phyloP scores from a whole-genome alignment of 345 rosid species.

The Moricandia arvensis region DNA sequence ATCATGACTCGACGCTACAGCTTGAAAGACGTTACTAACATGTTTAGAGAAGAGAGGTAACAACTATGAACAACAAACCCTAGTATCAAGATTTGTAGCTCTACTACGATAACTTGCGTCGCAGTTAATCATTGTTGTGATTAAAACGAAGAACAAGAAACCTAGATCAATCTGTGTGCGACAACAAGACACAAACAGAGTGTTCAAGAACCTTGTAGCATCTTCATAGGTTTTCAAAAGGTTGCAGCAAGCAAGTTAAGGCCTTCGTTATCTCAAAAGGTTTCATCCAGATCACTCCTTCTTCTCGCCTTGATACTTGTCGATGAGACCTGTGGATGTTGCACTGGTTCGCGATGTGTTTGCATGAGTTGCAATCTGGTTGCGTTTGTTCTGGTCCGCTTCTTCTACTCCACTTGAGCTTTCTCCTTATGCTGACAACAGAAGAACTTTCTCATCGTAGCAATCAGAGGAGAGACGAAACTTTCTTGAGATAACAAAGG shows the following conservation, averaged over 20 bases:
- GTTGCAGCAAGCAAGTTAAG: background rate
- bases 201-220: background rate
- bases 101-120: too few species aligned
- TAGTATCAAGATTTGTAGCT: too few species aligned
- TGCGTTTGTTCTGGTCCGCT: background rate
- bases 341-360: background rate
- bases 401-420: background rate
- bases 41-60: too few species aligned
- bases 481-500: background rate
- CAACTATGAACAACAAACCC: too few species aligned
- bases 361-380: background rate
- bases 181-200: too few species aligned
- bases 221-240: background rate
- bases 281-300: background rate
- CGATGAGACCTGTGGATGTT: background rate
- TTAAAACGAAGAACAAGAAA: background rate
- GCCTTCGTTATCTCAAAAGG: background rate
- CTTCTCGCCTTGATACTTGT: background rate
- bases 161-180: background rate
- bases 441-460: background rate
- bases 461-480: background rate
- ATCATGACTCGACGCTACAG: background rate
- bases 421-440: slow-evolving; percentile 3
- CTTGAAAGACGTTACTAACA: too few species aligned
- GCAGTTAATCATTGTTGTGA: background rate